phyloP scores from a whole-genome alignment of 305 asterid species.

The Coffea humblotiana region DNA sequence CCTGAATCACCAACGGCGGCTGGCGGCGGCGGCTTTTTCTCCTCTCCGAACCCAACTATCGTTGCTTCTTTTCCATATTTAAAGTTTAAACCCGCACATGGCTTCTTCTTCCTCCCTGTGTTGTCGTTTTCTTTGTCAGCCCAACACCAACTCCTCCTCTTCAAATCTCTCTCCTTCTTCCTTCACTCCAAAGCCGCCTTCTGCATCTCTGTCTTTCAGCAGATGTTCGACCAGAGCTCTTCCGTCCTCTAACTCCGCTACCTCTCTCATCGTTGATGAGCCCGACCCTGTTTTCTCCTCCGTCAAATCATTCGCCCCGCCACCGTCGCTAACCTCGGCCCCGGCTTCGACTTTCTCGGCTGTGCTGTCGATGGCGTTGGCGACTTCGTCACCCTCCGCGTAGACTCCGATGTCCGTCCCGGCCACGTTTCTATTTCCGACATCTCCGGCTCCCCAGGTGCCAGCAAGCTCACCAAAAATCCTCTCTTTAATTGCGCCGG shows the following conservation, averaged over 20 bases:
- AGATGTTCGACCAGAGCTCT: background rate
- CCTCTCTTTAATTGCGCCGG: slow-evolving; percentile 90
- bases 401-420: slow-evolving; percentile 62
- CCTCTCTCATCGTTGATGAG: slow-evolving; percentile 28
- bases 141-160: no score
- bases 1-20: no score
- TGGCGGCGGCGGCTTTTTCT: no score
- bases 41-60: no score
- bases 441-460: slow-evolving; percentile 68
- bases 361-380: slow-evolving; percentile 92
- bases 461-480: slow-evolving; percentile 61
- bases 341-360: slow-evolving; percentile 86
- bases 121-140: no score
- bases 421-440: slow-evolving; percentile 62
- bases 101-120: no score
- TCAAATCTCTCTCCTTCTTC: no score
- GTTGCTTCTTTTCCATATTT: no score
- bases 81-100: no score
- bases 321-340: slow-evolving; percentile 83
- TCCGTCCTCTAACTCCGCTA: background rate
- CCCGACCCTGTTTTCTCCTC: slow-evolving; percentile 68
- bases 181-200: no score
- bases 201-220: background rate
- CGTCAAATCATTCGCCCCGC: slow-evolving; percentile 80
- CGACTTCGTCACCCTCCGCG: slow-evolving; percentile 52